These are phyloP conservation scores for Carallia pectinifolia DNA, from an alignment of 345 rosid species.

Conservation along the genomic window DNA sequence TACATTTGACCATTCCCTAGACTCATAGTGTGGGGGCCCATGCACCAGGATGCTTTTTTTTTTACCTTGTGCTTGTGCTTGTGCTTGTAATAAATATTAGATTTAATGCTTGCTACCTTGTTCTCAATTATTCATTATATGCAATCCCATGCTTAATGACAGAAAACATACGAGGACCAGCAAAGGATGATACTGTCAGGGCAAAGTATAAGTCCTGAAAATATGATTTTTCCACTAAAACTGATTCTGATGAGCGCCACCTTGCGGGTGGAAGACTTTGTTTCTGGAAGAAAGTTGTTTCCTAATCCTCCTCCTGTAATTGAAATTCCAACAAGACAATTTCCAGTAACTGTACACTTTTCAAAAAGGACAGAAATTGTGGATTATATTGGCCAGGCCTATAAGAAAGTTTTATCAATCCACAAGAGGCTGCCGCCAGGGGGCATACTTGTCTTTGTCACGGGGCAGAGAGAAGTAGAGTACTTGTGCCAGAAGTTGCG, in stretches of 20 bases:
- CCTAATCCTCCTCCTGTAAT: constrained; percentile 63
- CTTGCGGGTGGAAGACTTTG: constrained; percentile 74
- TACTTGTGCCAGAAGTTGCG: constrained; percentile 61
- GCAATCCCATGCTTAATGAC: constrained; percentile 21
- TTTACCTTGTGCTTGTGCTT: too few relatives aligned
- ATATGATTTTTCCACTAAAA: constrained; percentile 62
- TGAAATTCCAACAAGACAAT: constrained; percentile 83
- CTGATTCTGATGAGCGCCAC: constrained; percentile 95
- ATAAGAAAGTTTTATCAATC: constrained; percentile 78
- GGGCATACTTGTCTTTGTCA: constrained; percentile 88
- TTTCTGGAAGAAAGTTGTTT: constrained; percentile 66
- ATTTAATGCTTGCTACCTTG: too few relatives aligned
- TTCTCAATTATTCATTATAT: constrained; percentile 2
- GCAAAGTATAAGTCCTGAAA: constrained; percentile 43
- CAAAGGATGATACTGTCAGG: constrained; percentile 54
- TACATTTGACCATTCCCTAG: too few relatives aligned
- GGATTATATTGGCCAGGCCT: constrained; percentile 88
- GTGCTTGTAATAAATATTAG: too few relatives aligned
- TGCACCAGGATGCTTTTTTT: too few relatives aligned
- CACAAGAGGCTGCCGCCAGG: constrained; percentile 85
- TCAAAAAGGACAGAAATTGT: constrained; percentile 78
- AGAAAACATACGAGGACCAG: constrained; percentile 63
- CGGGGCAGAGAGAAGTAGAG: constrained; percentile 94
- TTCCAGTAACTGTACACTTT: constrained; percentile 71
- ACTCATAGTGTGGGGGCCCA: too few relatives aligned